Conservation (phyloP, 2,329 filamentous ascomycete genomes). For the Botryosphaeria dothidea region DNA sequence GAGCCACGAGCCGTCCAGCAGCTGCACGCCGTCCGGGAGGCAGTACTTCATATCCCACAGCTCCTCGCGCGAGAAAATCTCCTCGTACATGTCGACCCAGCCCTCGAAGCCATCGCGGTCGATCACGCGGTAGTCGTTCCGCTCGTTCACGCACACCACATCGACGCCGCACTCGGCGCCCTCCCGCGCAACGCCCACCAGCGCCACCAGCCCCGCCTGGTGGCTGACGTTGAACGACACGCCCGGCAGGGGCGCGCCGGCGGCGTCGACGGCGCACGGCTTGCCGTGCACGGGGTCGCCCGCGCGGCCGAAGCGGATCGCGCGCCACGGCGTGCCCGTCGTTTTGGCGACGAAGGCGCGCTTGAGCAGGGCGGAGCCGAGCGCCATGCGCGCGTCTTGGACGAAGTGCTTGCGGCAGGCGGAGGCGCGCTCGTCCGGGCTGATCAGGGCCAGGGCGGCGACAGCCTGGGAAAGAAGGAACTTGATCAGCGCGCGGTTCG, state of each 20-base stretch:
- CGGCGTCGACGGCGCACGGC: constrained; percentile 51
- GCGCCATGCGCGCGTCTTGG: constrained; percentile 72
- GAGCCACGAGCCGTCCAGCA: constrained; percentile 47
- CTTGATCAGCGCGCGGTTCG: too few species aligned
- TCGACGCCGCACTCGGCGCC: constrained; percentile 66
- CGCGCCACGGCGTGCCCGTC: constrained; percentile 61
- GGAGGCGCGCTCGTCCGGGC: constrained; percentile 55
- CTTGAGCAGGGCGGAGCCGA: constrained; percentile 74
- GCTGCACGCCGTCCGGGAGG: constrained; percentile 33
- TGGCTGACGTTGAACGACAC: constrained; percentile 78
- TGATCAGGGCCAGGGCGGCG: constrained; percentile 45
- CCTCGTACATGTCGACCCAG: constrained; percentile 72
- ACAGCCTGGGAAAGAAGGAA: too few species aligned
- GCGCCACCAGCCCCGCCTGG: constrained; percentile 72
- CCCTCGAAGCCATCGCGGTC: constrained; percentile 63
- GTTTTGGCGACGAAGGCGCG: constrained; percentile 65
- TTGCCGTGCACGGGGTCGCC: constrained; percentile 54
- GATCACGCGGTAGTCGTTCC: constrained; percentile 61
- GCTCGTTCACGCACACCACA: constrained; percentile 73
- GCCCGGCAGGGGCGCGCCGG: constrained; percentile 34
- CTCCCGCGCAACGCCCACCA: constrained; percentile 54
- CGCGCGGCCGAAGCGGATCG: constrained; percentile 58
- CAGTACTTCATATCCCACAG: constrained; percentile 58
- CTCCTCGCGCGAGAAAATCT: constrained; percentile 68
- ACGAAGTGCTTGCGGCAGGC: constrained; percentile 66